A percentile compares a stretch with the other conserved stretches of the same genome.
phyloP scores from a whole-genome alignment of 805 yeast species.

The Saturnispora diversa region DNA sequence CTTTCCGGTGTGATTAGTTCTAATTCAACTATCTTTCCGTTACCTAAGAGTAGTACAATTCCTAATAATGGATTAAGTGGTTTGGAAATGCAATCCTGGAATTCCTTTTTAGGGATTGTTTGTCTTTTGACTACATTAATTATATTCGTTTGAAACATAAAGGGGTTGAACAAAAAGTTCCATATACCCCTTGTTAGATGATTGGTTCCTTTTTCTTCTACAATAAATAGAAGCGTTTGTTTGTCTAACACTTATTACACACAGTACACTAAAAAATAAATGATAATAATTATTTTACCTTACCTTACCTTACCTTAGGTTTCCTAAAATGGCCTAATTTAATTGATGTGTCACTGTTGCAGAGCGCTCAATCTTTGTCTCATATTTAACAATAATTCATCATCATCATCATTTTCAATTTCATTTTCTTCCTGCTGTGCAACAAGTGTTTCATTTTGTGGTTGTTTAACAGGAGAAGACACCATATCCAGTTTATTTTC shows the following conservation, averaged over 20 bases:
- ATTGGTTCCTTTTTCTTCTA: too few species aligned
- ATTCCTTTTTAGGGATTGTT: constrained; percentile 6
- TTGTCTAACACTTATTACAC: background rate
- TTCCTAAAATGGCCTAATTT: too few species aligned
- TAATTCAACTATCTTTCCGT: background rate
- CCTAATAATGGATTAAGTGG: constrained; percentile 3
- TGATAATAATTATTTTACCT: too few species aligned
- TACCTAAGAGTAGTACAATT: background rate
- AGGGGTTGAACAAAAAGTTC: background rate
- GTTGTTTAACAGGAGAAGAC: constrained; percentile 13
- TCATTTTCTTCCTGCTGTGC: constrained; percentile 19
- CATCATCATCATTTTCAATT: constrained; percentile 55
- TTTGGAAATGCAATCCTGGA: constrained; percentile 4
- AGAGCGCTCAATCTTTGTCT: constrained; percentile 79
- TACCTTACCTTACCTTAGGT: too few species aligned
- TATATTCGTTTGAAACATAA: background rate
- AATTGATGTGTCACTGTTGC: constrained; percentile 43
- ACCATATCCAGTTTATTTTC: background rate
- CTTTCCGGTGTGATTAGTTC: background rate
- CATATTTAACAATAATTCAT: constrained; percentile 74
- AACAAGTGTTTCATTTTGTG: constrained; percentile 15
- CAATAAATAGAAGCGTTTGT: background rate
- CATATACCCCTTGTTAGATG: too few species aligned
- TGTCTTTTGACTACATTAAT: constrained; percentile 3
- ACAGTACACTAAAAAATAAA: too few species aligned